A percentile compares a stretch with the other conserved stretches of the same genome.
Conservation (phyloP, 306 rosid genomes). For the Vigna radiata region DNA sequence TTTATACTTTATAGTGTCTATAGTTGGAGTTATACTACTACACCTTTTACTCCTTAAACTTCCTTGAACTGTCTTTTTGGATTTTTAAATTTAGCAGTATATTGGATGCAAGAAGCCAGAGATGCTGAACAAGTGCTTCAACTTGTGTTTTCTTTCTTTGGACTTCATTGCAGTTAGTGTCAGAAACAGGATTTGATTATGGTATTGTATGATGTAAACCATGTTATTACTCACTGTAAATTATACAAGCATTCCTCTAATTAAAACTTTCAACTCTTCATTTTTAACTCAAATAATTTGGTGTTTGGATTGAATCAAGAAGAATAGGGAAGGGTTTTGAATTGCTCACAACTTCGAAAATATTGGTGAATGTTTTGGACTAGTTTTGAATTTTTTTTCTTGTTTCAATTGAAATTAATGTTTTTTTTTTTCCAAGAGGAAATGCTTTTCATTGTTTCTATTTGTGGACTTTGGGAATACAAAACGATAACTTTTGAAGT, state of each 20-base stretch:
- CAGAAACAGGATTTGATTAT: background rate
- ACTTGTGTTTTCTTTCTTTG: slow-evolving; percentile 15
- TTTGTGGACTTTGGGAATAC: no score
- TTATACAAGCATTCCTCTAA: background rate
- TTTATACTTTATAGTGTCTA: background rate
- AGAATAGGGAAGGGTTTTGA: background rate
- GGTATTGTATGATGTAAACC: background rate
- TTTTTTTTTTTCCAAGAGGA: no score
- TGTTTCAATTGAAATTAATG: no score
- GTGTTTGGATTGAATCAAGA: background rate
- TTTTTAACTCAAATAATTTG: background rate
- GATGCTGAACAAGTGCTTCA: slow-evolving; percentile 20
- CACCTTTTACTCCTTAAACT: slow-evolving; percentile 30
- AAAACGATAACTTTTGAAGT: no score
- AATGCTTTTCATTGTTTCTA: no score
- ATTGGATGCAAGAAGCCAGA: slow-evolving; percentile 23
- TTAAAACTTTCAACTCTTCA: background rate
- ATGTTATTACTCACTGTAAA: background rate
- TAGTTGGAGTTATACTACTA: background rate
- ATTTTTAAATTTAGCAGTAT: slow-evolving; percentile 18
- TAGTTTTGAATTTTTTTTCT: no score
- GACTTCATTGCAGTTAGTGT: background rate
- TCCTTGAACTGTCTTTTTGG: background rate
- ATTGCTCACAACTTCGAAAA: no score
- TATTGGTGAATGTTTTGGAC: background rate